Base-by-base conservation (phyloP, 2,329 filamentous ascomycete species). In the Arthrobotrys iridis region DNA sequence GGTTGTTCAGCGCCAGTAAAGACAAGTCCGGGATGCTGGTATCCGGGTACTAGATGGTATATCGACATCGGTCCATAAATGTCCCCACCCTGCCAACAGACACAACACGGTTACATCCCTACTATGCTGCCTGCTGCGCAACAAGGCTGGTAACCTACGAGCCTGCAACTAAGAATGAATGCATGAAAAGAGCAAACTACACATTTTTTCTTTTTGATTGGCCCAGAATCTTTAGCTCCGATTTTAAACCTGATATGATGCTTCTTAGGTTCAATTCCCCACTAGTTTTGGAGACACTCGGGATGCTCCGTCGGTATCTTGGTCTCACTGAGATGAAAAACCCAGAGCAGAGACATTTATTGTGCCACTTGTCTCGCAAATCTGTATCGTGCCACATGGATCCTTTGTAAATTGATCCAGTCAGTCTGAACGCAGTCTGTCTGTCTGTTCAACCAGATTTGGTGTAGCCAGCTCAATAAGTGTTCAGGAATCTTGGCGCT, bases 391-490 rank as follows among this genome's bases (percentile, higher is more conserved):
- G 48, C 48, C 28, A 55, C 28, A 30, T 15, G 28, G 48, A 55
- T 55, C 30, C 48, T 55, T 37, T 55, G 48, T 55, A 55, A 22
- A 13, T 22, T 10, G 48, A 55, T n/a, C 28, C 48, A 55, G 37
- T 24, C 11, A 50, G 28, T 26, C 48, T 30, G 18, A 35, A n/a
- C 18, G 46, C 26, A 22, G 15, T 43, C 15, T 15, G 20, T 52
- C 8, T 5, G 48, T 35, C 15, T 50, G 22, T 50, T 18, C 2
- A 30, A 52, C 26, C 26, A 13, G n/a, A n/a, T n/a, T n/a, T n/a
- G n/a, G n/a, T n/a, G n/a, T n/a, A n/a, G n/a, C n/a, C n/a, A n/a
- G n/a, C n/a, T n/a, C n/a, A n/a, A n/a, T n/a, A n/a, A n/a, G n/a
- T n/a, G n/a, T n/a, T n/a, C n/a, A n/a, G n/a, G n/a, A n/a, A n/a